Conservation (phyloP, 768 basidiomycete genomes). For the Roridomyces roridus region DNA sequence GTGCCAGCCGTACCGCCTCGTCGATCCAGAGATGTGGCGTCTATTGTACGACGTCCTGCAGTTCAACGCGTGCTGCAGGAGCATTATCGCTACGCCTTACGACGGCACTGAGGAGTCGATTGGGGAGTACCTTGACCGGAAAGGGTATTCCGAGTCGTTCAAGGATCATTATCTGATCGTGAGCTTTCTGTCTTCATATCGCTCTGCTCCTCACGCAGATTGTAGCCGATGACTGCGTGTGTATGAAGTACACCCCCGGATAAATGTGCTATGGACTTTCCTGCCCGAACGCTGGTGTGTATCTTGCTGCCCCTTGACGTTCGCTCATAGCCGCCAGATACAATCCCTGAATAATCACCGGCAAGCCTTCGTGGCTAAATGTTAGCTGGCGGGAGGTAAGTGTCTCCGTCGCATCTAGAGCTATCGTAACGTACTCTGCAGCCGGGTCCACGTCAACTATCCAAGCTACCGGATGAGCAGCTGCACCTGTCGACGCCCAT, state of each 20-base stretch:
- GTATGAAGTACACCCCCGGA: constrained; percentile 83
- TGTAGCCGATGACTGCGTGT: constrained; percentile 79
- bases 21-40: constrained; percentile 73
- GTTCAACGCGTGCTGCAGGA: constrained; percentile 73
- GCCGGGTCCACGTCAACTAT: constrained; percentile 72
- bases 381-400: constrained; percentile 73
- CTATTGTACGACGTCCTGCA: constrained; percentile 74
- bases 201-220: not conserved
- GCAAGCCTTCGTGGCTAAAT: constrained; percentile 78
- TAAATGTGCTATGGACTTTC: constrained; percentile 72
- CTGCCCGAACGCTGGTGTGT: constrained; percentile 65
- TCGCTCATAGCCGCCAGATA: constrained; percentile 41
- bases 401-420: not conserved
- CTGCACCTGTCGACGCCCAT: constrained; percentile 69
- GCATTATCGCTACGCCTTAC: constrained; percentile 40
- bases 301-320: not conserved
- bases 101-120: constrained; percentile 50
- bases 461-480: constrained; percentile 54
- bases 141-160: constrained; percentile 73
- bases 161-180: constrained; percentile 79
- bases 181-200: constrained; percentile 28
- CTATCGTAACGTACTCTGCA: constrained; percentile 28
- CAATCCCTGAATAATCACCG: constrained; percentile 80
- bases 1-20: constrained; percentile 65
- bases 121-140: constrained; percentile 64